phyloP scores from a whole-genome alignment of 83 land plant species.

The Picea abies region DNA sequence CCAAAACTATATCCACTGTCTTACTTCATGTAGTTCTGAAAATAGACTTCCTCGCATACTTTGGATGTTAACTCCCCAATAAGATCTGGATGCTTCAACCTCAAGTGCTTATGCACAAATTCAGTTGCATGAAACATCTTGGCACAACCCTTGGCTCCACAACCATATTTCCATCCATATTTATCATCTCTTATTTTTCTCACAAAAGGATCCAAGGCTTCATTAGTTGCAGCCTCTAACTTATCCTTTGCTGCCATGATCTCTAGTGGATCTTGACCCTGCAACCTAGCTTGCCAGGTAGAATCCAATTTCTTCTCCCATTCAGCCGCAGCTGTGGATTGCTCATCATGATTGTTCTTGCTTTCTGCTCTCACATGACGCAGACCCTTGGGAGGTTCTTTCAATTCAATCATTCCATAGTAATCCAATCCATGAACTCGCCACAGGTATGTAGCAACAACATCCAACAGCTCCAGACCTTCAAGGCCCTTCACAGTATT shows the following conservation, averaged over 20 bases:
- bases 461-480: conserved; percentile 92
- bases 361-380: conserved; percentile 88
- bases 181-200: conserved; percentile 99
- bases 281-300: conserved; percentile 84
- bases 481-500: conserved; percentile 93
- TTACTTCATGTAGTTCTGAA: conserved; percentile 97
- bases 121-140: conserved; percentile 99
- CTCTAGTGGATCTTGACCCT: conserved; percentile 87
- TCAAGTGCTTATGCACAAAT: conserved; percentile 98
- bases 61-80: conserved; percentile 84
- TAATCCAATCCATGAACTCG: conserved; percentile 97
- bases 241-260: conserved; percentile 92
- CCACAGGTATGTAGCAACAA: conserved; percentile 91
- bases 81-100: conserved; percentile 90
- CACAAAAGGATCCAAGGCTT: conserved; percentile 88
- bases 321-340: conserved; percentile 39
- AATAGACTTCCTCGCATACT: conserved; percentile 92
- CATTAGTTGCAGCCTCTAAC: conserved; percentile 76
- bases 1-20: not conserved
- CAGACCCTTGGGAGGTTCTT: conserved; percentile 81
- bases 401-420: conserved; percentile 86
- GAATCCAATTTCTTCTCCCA: conserved; percentile 97
- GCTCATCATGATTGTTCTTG: conserved; percentile 42
- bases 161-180: conserved; percentile 99
- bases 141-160: conserved; percentile 99